Percentiles rank a stretch among this genome's conserved stretches.
Evolutionary conservation across 2,329 filamentous ascomycete genomes (phyloP).

Genomic region (Periglandula ipomoeae): DNA sequence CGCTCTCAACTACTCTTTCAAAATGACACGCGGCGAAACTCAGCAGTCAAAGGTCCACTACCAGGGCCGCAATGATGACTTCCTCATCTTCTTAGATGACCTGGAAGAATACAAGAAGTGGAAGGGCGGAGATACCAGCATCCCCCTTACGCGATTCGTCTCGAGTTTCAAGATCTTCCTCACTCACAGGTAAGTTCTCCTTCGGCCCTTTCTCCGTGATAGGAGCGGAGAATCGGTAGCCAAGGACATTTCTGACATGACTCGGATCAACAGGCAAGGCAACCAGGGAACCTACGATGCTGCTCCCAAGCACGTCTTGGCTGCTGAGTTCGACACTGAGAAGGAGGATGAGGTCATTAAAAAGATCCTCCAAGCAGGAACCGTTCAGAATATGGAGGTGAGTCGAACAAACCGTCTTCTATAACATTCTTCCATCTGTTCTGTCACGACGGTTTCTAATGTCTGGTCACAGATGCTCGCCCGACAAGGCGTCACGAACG

Average conservation of each 20-base stretch:
- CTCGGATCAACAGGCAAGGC: conserved; percentile 56
- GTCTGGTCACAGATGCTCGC: conserved; percentile 34
- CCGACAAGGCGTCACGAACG: conserved; percentile 45
- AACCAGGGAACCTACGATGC: conserved; percentile 69
- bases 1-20: conserved; percentile 17
- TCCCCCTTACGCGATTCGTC: conserved; percentile 78
- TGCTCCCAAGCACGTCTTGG: conserved; percentile 65
- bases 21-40: conserved; percentile 65
- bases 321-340: conserved; percentile 79
- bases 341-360: conserved; percentile 73
- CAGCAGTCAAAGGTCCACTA: conserved; percentile 71
- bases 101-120: conserved; percentile 64
- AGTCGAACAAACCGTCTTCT: conserved; percentile 10
- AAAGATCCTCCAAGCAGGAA: conserved; percentile 71
- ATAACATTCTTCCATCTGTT: conserved; percentile 6
- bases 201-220: background rate
- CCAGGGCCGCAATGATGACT: conserved; percentile 60
- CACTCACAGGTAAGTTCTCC: conserved; percentile 70
- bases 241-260: background rate
- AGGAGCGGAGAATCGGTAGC: background rate
- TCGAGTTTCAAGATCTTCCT: conserved; percentile 83
- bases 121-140: conserved; percentile 61
- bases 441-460: background rate
- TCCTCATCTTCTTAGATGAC: conserved; percentile 51
- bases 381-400: conserved; percentile 52